Evolutionary conservation across 257 asterid species (phyloP), one percentile per base, ranked within the genome.

Genomic region (Solanum chilense): DNA sequence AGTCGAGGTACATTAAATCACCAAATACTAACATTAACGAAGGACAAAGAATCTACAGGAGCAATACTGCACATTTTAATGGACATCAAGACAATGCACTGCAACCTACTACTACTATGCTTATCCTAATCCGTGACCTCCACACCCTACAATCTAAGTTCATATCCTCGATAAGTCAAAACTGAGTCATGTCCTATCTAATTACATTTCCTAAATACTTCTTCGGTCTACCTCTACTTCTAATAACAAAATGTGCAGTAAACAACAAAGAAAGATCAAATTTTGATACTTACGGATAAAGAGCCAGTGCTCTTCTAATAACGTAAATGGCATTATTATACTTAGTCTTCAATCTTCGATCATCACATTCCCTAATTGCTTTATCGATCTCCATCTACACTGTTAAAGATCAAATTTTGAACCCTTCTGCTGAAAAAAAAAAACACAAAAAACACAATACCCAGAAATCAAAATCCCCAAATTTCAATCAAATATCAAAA

Each of bases 301-400:
- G 98, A 86, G 98, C 98, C 49, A 96, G 92, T 85, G 98, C 96
- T 89, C 98, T 92, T 91, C 82, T 94, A 89, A 96, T 96, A 56
- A 95, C 98, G 87, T 93, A 91, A 89, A 96, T 91, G 90, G 99
- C 98, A 85, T 94, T 96, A 89, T 89, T 92, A 91, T 94, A 96
- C 94, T 96, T 96, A 2, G 96, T 95, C 93, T 92, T 94, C 94
- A 96, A 89, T 88, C 99, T 91, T 83, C 86, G 87, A 88, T 96
- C 99, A 88, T 94, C 95, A 87, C 96, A 90, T 87, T 87, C 98
- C 86, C 92, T 89, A 42, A 96, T 90, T 71, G 99, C 98, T 86
- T 90, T 90, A 88, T 94, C 94, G 85, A 96, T 94, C 97, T 95
- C 99, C 99, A 96, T 95, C n/a, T 33, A 74, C 33, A 21, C 14